Evolutionary conservation across 2,329 filamentous ascomycete genomes (phyloP), one percentile per base, ranked within the genome.

Genomic region (Ceratocystis cacaofunesta): DNA sequence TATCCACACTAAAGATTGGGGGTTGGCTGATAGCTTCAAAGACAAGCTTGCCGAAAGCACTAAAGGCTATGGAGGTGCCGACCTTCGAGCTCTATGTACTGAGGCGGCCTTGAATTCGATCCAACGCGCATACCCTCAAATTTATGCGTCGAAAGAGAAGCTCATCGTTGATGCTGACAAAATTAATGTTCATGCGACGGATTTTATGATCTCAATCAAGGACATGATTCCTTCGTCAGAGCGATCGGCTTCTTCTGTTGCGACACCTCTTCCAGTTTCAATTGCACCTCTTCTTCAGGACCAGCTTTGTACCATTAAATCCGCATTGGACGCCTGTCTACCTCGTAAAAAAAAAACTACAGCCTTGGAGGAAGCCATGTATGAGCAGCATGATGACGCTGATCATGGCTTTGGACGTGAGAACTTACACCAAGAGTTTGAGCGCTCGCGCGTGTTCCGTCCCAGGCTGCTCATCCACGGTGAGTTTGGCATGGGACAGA

Each of bases 171-270:
- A 96, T 70, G 87, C 92, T 0, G 82, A 83, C 68, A 89, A 86
- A 71, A 96, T 99, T 72, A 85, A 85, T 66, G 85, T 99, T 46
- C 86, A 89, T 55, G 90, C 94, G 3, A 94, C 94, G 65, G 94
- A 99, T 74, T 99, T 99, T 71, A 96, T 96, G 88, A 82, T 96
- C 15, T 95, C 92, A 0, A 86, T 96, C 72, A 95, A 96, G 78
- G 95, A 95, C 75, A 90, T 99, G 76, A 84, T 96, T 10, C 94
- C 94, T 5, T 97, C 94, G 0, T 97, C 94, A 0, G 90, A 97
- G 74, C 82, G 94, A 68, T 92, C 92, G 60, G 86, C 90, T 0
- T 87, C 90, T 2, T 92, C 92, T 12, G 89, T 87, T 12, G 92
- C 92, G 63, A 83, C 87, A 15, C 88, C 92, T 0, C 77, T 99